These are phyloP conservation scores for Colletotrichum salicis DNA, from an alignment of 2,329 filamentous ascomycete species.

Conservation along the genomic window DNA sequence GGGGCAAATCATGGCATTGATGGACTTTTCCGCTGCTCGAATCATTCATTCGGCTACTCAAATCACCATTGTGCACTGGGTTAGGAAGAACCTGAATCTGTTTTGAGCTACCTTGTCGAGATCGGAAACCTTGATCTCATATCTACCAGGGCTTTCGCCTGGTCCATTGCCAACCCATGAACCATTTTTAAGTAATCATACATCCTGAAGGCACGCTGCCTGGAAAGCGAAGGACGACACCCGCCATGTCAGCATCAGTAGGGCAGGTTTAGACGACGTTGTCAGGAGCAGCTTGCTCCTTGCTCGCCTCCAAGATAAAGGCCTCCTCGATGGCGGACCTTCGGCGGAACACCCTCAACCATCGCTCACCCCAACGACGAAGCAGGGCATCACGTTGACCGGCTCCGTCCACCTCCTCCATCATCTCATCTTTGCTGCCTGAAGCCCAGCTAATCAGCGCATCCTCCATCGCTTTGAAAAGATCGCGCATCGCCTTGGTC, in stretches of 20 bases:
- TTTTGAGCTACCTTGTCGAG: not conserved
- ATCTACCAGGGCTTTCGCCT: not conserved
- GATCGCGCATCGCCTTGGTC: slow-evolving; percentile 76
- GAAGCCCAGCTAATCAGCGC: slow-evolving; percentile 77
- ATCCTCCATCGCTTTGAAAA: slow-evolving; percentile 86
- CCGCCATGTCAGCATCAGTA: not conserved
- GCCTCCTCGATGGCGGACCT: slow-evolving; percentile 88
- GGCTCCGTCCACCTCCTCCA: slow-evolving; percentile 73
- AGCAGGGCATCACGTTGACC: slow-evolving; percentile 72
- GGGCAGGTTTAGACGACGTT: slow-evolving; percentile 16
- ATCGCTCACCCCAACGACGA: slow-evolving; percentile 83
- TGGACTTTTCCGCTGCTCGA: not conserved
- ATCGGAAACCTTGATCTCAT: not conserved
- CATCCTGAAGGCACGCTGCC: slow-evolving; percentile 5
- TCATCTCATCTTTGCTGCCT: slow-evolving; percentile 78
- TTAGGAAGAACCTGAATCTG: not conserved
- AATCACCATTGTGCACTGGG: not conserved
- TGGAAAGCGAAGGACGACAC: not conserved
- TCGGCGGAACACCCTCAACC: slow-evolving; percentile 85
- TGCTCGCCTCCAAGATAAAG: slow-evolving; percentile 54
- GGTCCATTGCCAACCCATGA: not conserved
- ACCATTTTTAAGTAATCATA: slow-evolving; percentile 18
- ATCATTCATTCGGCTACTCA: not conserved
- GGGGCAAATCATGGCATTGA: not conserved
- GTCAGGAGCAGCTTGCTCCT: slow-evolving; percentile 24